These are phyloP conservation scores for Chrysophaeum taylorii DNA, from an alignment of 352 stramenopile genomes.

Conservation along the genomic window DNA sequence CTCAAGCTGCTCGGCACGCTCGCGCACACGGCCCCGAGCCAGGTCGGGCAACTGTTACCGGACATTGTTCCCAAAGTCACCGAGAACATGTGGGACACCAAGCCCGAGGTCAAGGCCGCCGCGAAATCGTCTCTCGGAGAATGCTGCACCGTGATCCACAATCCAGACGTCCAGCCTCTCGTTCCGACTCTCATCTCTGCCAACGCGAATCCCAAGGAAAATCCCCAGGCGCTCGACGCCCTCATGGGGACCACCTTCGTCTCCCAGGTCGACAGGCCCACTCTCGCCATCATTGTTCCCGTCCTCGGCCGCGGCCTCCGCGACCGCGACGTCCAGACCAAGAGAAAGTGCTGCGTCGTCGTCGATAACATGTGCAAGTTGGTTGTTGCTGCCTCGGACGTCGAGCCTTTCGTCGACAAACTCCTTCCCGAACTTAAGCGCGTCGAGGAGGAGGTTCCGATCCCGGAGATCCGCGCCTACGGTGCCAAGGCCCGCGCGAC, in stretches of 20 bases:
- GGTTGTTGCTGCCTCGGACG: constrained; percentile 64
- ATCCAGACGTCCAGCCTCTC: constrained; percentile 72
- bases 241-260: constrained; percentile 81
- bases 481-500: constrained; percentile 50
- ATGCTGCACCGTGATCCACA: constrained; percentile 72
- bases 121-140: constrained; percentile 56
- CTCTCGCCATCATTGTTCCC: constrained; percentile 73
- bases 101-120: constrained; percentile 74
- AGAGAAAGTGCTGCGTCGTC: constrained; percentile 74
- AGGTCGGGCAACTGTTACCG: constrained; percentile 64
- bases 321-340: constrained; percentile 71
- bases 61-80: constrained; percentile 75
- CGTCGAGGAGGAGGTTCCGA: constrained; percentile 73
- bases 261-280: constrained; percentile 71
- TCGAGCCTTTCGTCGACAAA: constrained; percentile 77
- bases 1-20: constrained; percentile 65
- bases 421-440: constrained; percentile 78
- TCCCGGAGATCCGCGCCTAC: constrained; percentile 70
- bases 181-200: constrained; percentile 74
- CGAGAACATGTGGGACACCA: constrained; percentile 81
- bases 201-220: constrained; percentile 76
- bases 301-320: constrained; percentile 73
- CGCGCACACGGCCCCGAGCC: constrained; percentile 47
- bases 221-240: constrained; percentile 71
- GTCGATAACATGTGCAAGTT: constrained; percentile 83